Base-by-base conservation (phyloP, 768 basidiomycete species). In the Tricholoma terreum region DNA sequence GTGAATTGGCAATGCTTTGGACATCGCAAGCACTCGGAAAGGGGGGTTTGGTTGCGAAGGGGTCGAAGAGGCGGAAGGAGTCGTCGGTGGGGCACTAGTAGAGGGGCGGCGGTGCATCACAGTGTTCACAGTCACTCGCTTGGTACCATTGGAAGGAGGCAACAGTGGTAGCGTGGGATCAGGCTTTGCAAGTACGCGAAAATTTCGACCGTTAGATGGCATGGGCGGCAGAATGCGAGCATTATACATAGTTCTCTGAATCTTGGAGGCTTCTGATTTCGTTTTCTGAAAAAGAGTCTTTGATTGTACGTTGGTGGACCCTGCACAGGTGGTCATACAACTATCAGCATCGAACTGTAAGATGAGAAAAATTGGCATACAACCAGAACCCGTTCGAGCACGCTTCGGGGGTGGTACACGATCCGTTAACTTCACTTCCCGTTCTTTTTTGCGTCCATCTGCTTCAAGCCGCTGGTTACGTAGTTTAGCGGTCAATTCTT, bases 261-360 rank as follows among this genome's bases (percentile, higher is more conserved):
- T 71, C 69, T 83, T 87, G 24, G 81, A 84, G 10, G 89, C 85
- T 63, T 91, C 87, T 42, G 76, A 77, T 57, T 82, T 83, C 6
- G 89, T 85, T 73, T 89, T 91, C 75, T 92, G 87, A 62, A 93
- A 86, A 17, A 92, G 74, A 14, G 86, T 79, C 73, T 86, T 91
- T 19, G 87, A 84, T 61, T 71, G 78, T 9, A 69, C 46, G 34
- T 66, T 67, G 46, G 66, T 61, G 4, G 70, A 71, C 76, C 77
- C 80, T 80, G 54, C 35, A 30, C 50, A 60, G 54, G 48, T 38
- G 55, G 50, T 40, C 36, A 48, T 61, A 55, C 64, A 30, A 53
- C n/a, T 42, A 27, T 24, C 6, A 36, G 45, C 6, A 62, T 56
- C 63, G 43, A 61, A n/a, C 58, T 58, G 38, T 54, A 43, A 50